phyloP scores from a whole-genome alignment of 352 stramenopile species.

The Pythium myriotylum region DNA sequence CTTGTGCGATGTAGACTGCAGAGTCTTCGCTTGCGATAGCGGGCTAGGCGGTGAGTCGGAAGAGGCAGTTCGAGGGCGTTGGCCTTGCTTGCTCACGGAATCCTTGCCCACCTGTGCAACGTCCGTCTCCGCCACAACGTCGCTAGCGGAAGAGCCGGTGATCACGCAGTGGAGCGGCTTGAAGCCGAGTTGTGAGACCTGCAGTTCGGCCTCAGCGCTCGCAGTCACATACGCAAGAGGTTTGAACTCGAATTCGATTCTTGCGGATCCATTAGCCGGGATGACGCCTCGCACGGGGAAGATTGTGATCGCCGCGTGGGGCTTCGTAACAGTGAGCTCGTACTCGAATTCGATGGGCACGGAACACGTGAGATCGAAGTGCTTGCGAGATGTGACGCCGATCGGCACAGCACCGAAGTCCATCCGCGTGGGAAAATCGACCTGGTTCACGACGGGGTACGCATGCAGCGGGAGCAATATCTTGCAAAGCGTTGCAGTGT shows the following conservation, averaged over 20 bases:
- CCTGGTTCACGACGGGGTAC: slow-evolving; percentile 85
- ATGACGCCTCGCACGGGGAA: slow-evolving; percentile 73
- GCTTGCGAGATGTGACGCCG: slow-evolving; percentile 39
- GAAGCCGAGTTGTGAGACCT: slow-evolving; percentile 83
- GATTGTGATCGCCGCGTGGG: slow-evolving; percentile 78
- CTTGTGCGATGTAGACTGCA: background rate
- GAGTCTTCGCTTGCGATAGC: slow-evolving; percentile 10
- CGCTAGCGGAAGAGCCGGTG: slow-evolving; percentile 57
- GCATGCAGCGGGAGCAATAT: slow-evolving; percentile 83
- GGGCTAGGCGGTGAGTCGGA: slow-evolving; percentile 1
- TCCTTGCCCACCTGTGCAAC: background rate
- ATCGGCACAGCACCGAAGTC: slow-evolving; percentile 81
- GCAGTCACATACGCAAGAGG: slow-evolving; percentile 67
- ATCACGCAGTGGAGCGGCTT: slow-evolving; percentile 63
- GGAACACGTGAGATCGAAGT: slow-evolving; percentile 63
- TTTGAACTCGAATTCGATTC: slow-evolving; percentile 79
- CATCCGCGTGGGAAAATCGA: slow-evolving; percentile 72
- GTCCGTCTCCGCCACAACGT: slow-evolving; percentile 1
- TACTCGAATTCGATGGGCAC: slow-evolving; percentile 91
- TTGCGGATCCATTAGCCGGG: slow-evolving; percentile 58
- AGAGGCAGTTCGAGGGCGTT: background rate
- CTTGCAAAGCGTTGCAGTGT: slow-evolving; percentile 37
- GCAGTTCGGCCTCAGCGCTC: slow-evolving; percentile 63
- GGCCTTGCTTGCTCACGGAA: background rate
- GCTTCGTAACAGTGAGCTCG: slow-evolving; percentile 60